A percentile compares a stretch with the other conserved stretches of the same genome.
phyloP scores from a whole-genome alignment of 768 basidiomycete species.

The Amanita rimosa region DNA sequence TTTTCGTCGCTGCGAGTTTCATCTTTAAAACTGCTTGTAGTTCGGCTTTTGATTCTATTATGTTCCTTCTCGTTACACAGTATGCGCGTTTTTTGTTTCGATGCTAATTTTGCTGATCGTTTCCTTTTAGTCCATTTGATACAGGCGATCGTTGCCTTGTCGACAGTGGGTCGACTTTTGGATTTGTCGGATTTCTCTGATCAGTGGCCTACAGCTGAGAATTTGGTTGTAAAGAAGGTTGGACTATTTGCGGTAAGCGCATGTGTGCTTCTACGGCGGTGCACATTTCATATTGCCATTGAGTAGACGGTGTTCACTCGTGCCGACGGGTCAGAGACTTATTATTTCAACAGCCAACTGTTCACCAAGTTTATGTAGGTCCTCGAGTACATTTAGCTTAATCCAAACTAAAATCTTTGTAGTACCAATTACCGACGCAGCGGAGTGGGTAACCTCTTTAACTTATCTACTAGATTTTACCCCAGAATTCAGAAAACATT shows the following conservation, averaged over 20 bases:
- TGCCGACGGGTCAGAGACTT: slow-evolving; percentile 65
- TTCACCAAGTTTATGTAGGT: slow-evolving; percentile 66
- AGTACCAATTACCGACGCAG: slow-evolving; percentile 69
- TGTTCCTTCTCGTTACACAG: slow-evolving; percentile 80
- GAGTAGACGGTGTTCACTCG: slow-evolving; percentile 57
- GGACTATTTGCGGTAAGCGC: slow-evolving; percentile 56
- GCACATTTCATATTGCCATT: background rate
- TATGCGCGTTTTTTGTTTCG: slow-evolving; percentile 23
- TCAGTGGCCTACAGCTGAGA: slow-evolving; percentile 32
- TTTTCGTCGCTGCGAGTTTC: slow-evolving; percentile 67
- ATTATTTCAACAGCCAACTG: slow-evolving; percentile 73
- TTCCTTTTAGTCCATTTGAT: slow-evolving; percentile 51
- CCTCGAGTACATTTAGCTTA: background rate
- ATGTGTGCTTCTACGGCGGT: background rate
- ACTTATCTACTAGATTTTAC: slow-evolving; percentile 7
- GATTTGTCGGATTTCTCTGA: background rate
- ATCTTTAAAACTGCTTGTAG: slow-evolving; percentile 71
- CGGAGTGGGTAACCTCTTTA: slow-evolving; percentile 29
- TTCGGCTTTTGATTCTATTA: slow-evolving; percentile 66
- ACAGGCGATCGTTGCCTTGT: slow-evolving; percentile 79
- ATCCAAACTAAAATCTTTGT: background rate
- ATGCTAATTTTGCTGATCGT: slow-evolving; percentile 3
- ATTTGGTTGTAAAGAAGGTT: slow-evolving; percentile 70
- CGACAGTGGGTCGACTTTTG: slow-evolving; percentile 27
- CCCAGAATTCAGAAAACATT: slow-evolving; percentile 42